phyloP scores from a whole-genome alignment of 192 early-diverging fungal genomes.

The Coemansia sp. region DNA sequence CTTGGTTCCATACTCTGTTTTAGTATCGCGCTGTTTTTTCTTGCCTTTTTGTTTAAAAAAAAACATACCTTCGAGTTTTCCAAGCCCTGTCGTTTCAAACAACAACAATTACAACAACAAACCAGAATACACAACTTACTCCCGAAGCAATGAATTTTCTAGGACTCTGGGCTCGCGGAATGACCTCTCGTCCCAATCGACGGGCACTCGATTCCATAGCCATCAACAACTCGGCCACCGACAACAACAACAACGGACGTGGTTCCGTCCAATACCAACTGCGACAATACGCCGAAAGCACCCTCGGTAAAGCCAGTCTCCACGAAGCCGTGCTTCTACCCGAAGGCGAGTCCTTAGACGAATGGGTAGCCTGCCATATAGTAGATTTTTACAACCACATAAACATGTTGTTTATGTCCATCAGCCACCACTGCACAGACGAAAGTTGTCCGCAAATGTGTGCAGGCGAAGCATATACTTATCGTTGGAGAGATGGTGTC shows the following conservation, averaged over 20 bases:
- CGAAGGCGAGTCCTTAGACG: constrained; percentile 84
- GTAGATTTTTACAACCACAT: constrained; percentile 98
- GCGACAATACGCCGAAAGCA: constrained; percentile 66
- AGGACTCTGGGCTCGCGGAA: constrained; percentile 52
- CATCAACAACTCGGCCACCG: constrained; percentile 33
- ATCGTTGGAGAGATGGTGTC: constrained; percentile 84
- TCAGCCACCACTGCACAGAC: constrained; percentile 86
- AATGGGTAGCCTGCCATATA: constrained; percentile 93
- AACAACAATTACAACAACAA: background rate
- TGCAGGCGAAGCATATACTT: constrained; percentile 83
- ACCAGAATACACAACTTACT: too few species aligned
- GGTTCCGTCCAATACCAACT: constrained; percentile 57
- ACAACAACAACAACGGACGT: constrained; percentile 10
- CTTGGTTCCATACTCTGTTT: too few species aligned
- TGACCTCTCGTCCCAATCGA: constrained; percentile 47
- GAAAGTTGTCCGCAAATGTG: constrained; percentile 88
- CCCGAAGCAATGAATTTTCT: constrained; percentile 45
- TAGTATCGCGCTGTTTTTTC: too few species aligned
- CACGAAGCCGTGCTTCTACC: constrained; percentile 78
- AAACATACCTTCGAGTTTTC: too few species aligned
- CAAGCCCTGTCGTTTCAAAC: too few species aligned
- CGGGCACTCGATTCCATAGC: constrained; percentile 54
- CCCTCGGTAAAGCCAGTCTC: constrained; percentile 79
- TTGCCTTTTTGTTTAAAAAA: too few species aligned
- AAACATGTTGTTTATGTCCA: constrained; percentile 89